Percentiles rank a stretch among this genome's conserved stretches.
phyloP scores from a whole-genome alignment of 2,329 filamentous ascomycete genomes.

The Rhexocercosporidium sp. region DNA sequence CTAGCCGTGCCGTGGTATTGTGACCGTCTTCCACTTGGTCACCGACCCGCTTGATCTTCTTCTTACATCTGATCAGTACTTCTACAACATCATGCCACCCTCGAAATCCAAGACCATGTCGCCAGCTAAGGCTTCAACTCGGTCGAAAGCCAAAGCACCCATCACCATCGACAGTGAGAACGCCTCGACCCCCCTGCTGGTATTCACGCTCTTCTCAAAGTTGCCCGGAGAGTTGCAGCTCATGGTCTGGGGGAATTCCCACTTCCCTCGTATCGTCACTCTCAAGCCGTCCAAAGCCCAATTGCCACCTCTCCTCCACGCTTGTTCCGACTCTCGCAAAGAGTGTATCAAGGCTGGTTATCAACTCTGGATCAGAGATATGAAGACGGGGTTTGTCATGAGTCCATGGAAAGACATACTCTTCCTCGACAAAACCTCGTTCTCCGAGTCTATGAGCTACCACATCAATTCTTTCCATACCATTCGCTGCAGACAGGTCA shows the following conservation, averaged over 20 bases:
- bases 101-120: not conserved
- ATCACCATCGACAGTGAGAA: not conserved
- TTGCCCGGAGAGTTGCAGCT: conserved; percentile 10
- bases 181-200: not conserved
- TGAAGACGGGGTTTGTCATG: not conserved
- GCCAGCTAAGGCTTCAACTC: not conserved
- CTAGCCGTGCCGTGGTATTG: not conserved
- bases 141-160: not conserved
- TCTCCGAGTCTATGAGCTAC: not conserved
- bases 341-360: conserved; percentile 2
- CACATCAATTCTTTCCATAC: conserved; percentile 15
- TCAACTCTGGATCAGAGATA: not conserved
- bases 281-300: conserved; percentile 1
- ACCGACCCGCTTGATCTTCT: not conserved
- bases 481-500: not conserved
- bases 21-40: too few species aligned
- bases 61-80: not conserved
- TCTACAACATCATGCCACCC: not conserved
- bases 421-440: conserved; percentile 7
- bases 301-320: conserved; percentile 7
- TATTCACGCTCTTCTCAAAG: conserved; percentile 13
- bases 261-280: not conserved
- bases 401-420: conserved; percentile 14
- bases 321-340: conserved; percentile 2
- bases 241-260: not conserved